phyloP scores from a whole-genome alignment of 2,329 filamentous ascomycete species.

The Monosporascus sp. region DNA sequence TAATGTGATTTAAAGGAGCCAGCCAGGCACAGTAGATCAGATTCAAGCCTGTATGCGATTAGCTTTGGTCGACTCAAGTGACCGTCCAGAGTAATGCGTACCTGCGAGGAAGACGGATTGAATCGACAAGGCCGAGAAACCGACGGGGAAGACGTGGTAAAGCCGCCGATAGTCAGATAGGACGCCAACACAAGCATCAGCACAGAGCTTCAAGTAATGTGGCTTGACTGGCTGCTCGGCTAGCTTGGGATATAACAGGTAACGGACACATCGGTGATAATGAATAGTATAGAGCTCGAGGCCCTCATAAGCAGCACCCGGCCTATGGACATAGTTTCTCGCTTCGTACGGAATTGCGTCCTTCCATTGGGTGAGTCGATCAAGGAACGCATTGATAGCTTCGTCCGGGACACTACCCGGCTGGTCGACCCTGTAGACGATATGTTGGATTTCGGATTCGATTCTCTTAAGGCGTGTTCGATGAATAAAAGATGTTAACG shows the following conservation, averaged over 20 bases:
- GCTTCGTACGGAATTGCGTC: constrained; percentile 21
- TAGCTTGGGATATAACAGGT: constrained; percentile 23
- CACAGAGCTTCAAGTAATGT: constrained; percentile 21
- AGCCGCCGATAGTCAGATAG: constrained; percentile 20
- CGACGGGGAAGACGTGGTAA: constrained; percentile 26
- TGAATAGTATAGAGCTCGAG: constrained; percentile 25
- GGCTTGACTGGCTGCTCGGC: constrained; percentile 22
- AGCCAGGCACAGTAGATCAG: constrained; percentile 26
- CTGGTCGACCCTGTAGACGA: constrained; percentile 22
- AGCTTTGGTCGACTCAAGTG: background rate
- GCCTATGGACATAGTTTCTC: constrained; percentile 19
- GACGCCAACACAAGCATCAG: constrained; percentile 23
- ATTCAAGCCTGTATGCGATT: constrained; percentile 17
- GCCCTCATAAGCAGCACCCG: constrained; percentile 22
- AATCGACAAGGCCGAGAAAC: constrained; percentile 26
- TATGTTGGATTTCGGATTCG: constrained; percentile 27
- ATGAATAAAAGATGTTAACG: constrained; percentile 25
- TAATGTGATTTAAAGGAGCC: constrained; percentile 17
- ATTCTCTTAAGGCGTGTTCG: constrained; percentile 23
- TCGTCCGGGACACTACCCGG: constrained; percentile 17
- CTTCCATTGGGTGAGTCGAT: constrained; percentile 21
- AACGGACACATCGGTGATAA: constrained; percentile 23
- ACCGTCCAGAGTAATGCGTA: constrained; percentile 4
- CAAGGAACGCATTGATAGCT: constrained; percentile 18
- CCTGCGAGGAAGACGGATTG: constrained; percentile 26